A percentile compares a stretch with the other conserved stretches of the same genome.
These are phyloP conservation scores for Prunella vulgaris DNA, from an alignment of 257 asterid genomes.

Conservation along the genomic window DNA sequence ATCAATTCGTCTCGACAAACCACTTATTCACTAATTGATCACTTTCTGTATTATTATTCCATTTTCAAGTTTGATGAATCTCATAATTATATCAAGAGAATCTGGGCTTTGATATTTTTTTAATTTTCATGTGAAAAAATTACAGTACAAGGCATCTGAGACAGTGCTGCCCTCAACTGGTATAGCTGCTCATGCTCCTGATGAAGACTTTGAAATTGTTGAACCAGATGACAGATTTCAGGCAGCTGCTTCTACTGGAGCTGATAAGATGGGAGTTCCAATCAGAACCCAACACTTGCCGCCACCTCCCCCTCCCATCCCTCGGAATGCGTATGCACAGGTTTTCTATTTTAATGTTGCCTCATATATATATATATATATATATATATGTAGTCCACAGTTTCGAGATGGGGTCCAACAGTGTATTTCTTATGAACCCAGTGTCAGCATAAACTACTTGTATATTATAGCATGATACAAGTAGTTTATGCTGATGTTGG, in stretches of 20 bases:
- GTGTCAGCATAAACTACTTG: not conserved
- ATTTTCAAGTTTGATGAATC: not conserved
- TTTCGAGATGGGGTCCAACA: too few relatives aligned
- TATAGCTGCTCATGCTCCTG: slow-evolving; percentile 77
- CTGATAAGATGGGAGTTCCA: slow-evolving; percentile 30
- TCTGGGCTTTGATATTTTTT: not conserved
- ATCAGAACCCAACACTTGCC: slow-evolving; percentile 27
- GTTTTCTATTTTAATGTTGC: slow-evolving; percentile 24
- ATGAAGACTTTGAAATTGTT: slow-evolving; percentile 62
- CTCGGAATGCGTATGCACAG: slow-evolving; percentile 53
- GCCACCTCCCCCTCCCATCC: slow-evolving; percentile 67
- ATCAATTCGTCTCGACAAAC: not conserved
- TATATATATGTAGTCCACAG: too few relatives aligned
- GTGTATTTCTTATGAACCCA: too few relatives aligned
- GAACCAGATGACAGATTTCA: slow-evolving; percentile 51
- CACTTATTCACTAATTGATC: not conserved
- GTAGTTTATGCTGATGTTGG: not conserved
- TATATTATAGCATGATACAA: too few relatives aligned
- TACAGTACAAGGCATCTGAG: slow-evolving; percentile 55
- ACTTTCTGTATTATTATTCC: not conserved
- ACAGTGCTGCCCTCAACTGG: slow-evolving; percentile 63
- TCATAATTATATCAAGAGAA: too few relatives aligned
- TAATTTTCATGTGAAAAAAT: slow-evolving; percentile 1
- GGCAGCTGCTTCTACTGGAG: slow-evolving; percentile 22
- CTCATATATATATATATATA: not conserved